A percentile compares a stretch with the other conserved stretches of the same genome.
Evolutionary conservation across 2,329 filamentous ascomycete genomes (phyloP).

Genomic region (Ascochyta pisi): DNA sequence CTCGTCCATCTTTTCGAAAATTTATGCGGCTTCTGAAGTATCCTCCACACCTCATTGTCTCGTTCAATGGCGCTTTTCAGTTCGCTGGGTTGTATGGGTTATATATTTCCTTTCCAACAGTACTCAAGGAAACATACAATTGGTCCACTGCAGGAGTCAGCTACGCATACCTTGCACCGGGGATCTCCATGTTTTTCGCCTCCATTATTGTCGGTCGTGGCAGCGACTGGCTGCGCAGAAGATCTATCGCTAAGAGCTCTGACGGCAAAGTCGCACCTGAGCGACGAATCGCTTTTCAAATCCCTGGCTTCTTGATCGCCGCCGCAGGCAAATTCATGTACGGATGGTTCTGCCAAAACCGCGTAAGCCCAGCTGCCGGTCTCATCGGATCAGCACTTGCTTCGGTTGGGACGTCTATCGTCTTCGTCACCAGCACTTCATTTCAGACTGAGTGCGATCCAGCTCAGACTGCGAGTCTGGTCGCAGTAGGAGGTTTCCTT

Average conservation of each 20-base stretch:
- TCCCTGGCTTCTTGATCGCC: slow-evolving; percentile 50
- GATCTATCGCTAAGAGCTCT: slow-evolving; percentile 29
- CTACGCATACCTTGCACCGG: slow-evolving; percentile 48
- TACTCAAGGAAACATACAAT: slow-evolving; percentile 41
- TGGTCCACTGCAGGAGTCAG: slow-evolving; percentile 47
- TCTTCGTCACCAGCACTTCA: slow-evolving; percentile 53
- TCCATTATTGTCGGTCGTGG: slow-evolving; percentile 49
- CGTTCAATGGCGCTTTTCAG: slow-evolving; percentile 36
- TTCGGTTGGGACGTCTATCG: slow-evolving; percentile 49
- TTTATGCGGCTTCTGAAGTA: slow-evolving; percentile 37
- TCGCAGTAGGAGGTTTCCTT: slow-evolving; percentile 52
- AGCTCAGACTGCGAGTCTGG: slow-evolving; percentile 50
- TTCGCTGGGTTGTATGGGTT: slow-evolving; percentile 39
- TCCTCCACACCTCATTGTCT: slow-evolving; percentile 40
- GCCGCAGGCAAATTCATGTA: slow-evolving; percentile 51
- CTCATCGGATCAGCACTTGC: slow-evolving; percentile 39
- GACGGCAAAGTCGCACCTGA: slow-evolving; percentile 47
- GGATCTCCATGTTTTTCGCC: slow-evolving; percentile 43
- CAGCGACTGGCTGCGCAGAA: slow-evolving; percentile 49
- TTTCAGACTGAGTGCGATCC: slow-evolving; percentile 53
- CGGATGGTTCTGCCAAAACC: slow-evolving; percentile 50
- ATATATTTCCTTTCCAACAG: slow-evolving; percentile 33
- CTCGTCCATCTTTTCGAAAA: slow-evolving; percentile 32
- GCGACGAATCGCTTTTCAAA: slow-evolving; percentile 50
- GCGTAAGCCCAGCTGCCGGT: slow-evolving; percentile 26